Evolutionary conservation across 2,329 filamentous ascomycete genomes (phyloP).

Genomic region (Microdochium nivale): DNA sequence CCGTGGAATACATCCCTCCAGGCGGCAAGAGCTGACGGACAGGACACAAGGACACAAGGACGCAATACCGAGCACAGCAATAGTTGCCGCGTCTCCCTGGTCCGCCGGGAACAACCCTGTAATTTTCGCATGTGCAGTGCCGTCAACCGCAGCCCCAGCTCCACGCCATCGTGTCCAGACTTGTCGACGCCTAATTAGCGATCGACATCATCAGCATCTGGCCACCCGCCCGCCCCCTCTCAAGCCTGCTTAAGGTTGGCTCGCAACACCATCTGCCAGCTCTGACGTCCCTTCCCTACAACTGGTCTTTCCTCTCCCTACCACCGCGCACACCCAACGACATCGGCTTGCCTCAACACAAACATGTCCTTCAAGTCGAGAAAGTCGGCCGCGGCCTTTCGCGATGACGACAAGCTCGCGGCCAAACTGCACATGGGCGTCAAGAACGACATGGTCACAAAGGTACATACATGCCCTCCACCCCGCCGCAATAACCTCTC

Average conservation of each 20-base stretch:
- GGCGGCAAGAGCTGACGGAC: too few species aligned
- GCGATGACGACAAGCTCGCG: background rate
- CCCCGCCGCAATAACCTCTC: background rate
- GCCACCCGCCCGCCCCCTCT: too few species aligned
- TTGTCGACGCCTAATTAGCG: background rate
- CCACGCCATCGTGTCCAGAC: too few species aligned
- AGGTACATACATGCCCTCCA: background rate
- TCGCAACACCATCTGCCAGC: too few species aligned
- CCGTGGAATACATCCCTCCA: too few species aligned
- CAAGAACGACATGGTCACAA: background rate
- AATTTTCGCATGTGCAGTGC: background rate
- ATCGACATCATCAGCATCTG: background rate
- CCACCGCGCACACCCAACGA: background rate
- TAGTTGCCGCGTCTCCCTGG: background rate
- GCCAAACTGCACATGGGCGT: background rate
- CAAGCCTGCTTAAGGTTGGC: too few species aligned
- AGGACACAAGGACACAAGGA: too few species aligned
- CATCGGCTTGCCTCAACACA: background rate
- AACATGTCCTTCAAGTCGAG: background rate
- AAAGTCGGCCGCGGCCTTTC: background rate
- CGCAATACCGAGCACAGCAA: background rate
- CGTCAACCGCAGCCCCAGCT: background rate
- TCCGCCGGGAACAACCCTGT: background rate
- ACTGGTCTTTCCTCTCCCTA: background rate
- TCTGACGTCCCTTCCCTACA: too few species aligned